Conservation (phyloP, 1,284 basidiomycete genomes). For the Lentinula novae-zelandiae region DNA sequence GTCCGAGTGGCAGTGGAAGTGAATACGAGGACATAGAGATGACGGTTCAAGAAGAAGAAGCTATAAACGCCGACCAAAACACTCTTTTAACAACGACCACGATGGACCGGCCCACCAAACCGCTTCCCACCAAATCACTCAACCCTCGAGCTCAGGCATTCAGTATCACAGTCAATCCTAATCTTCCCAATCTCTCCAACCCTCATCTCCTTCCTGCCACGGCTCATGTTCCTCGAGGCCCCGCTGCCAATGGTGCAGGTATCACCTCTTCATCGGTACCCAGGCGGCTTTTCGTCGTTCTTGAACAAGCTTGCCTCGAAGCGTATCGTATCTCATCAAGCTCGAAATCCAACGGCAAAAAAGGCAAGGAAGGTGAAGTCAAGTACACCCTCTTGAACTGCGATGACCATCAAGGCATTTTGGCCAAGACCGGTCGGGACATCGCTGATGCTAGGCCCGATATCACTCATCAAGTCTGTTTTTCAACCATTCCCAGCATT, state of each 20-base stretch:
- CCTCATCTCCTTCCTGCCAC: constrained; percentile 79
- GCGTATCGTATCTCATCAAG: constrained; percentile 83
- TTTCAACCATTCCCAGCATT: not conserved
- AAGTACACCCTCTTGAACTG: constrained; percentile 98
- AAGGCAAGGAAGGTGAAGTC: constrained; percentile 65
- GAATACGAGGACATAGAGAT: constrained; percentile 26
- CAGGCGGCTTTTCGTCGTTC: constrained; percentile 82
- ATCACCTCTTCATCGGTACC: constrained; percentile 45
- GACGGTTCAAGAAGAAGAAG: constrained; percentile 14
- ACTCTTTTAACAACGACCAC: not conserved
- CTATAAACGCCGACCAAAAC: not conserved
- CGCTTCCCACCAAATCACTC: constrained; percentile 9
- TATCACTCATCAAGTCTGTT: constrained; percentile 91
- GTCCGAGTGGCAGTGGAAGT: constrained; percentile 28
- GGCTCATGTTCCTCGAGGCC: constrained; percentile 70
- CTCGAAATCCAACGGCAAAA: constrained; percentile 34
- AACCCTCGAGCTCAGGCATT: constrained; percentile 16
- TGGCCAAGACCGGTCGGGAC: constrained; percentile 96
- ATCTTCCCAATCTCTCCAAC: constrained; percentile 44
- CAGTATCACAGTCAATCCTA: constrained; percentile 33
- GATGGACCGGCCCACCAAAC: not conserved
- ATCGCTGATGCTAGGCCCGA: constrained; percentile 98
- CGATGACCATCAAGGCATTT: constrained; percentile 98
- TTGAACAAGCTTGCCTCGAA: constrained; percentile 94
- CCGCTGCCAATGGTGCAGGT: constrained; percentile 25